phyloP scores from a whole-genome alignment of 257 asterid species.

The Nicotiana paniculata region DNA sequence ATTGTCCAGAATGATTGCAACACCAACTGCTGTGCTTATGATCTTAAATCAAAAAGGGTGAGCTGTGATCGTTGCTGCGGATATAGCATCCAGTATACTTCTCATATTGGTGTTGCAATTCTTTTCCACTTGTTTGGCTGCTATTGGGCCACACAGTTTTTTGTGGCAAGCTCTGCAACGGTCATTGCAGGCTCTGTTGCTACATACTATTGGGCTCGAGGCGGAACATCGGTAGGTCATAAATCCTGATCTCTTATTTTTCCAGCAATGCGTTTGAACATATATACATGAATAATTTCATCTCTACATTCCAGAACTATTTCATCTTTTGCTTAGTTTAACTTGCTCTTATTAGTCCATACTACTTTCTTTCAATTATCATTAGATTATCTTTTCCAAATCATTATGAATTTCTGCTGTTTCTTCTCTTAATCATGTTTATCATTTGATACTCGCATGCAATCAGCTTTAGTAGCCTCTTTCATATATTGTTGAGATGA shows the following conservation, averaged over 20 bases:
- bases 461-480: background rate
- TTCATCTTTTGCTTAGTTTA: background rate
- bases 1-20: slow-evolving; percentile 70
- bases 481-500: background rate
- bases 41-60: slow-evolving; percentile 65
- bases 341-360: background rate
- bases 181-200: slow-evolving; percentile 95
- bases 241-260: background rate
- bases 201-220: slow-evolving; percentile 94
- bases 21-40: slow-evolving; percentile 90
- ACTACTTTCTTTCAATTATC: background rate
- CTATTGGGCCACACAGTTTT: slow-evolving; percentile 91
- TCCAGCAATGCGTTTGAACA: background rate
- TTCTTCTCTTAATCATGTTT: background rate
- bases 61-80: slow-evolving; percentile 95
- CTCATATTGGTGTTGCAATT: slow-evolving; percentile 75
- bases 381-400: background rate
- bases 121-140: slow-evolving; percentile 91
- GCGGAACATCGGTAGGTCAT: slow-evolving; percentile 65
- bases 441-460: background rate
- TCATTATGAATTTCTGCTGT: background rate
- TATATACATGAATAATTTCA: background rate
- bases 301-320: background rate
- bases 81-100: slow-evolving; percentile 62
- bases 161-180: slow-evolving; percentile 71